Percentiles rank a stretch among this genome's conserved stretches.
Evolutionary conservation across 2,329 filamentous ascomycete genomes (phyloP).

Genomic region (Trichoderma semiorbis): DNA sequence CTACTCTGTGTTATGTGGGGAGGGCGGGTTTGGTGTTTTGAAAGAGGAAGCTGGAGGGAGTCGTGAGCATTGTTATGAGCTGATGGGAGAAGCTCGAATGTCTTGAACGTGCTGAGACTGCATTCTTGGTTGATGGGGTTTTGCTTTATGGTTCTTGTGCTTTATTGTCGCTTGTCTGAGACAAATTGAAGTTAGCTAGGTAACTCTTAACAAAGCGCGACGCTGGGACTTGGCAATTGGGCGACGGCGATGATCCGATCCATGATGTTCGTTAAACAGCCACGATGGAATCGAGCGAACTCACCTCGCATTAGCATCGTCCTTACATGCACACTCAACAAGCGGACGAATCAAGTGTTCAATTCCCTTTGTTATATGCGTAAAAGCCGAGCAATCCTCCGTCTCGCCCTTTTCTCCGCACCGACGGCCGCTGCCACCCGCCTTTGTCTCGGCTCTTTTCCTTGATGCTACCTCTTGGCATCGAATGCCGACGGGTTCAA

Average conservation of each 20-base stretch:
- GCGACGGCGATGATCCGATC: not conserved
- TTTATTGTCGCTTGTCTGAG: not conserved
- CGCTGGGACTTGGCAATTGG: not conserved
- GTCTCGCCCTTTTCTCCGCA: not conserved
- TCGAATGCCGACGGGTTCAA: not conserved
- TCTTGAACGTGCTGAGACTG: not conserved
- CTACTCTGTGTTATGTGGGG: not conserved
- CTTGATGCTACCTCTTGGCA: not conserved
- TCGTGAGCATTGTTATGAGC: not conserved
- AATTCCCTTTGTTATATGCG: not conserved
- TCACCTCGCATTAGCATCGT: not conserved
- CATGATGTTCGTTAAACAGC: not conserved
- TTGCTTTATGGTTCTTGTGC: not conserved
- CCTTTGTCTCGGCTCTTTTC: not conserved
- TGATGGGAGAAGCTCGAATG: not conserved
- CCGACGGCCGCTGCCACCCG: not conserved
- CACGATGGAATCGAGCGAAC: not conserved
- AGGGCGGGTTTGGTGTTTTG: not conserved
- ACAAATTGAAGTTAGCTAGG: not conserved
- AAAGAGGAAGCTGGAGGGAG: conserved; percentile 12
- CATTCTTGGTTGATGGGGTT: not conserved
- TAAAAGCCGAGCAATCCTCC: not conserved
- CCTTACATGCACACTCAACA: not conserved
- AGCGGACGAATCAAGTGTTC: not conserved
- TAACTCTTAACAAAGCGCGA: not conserved